Evolutionary conservation across 768 basidiomycete genomes (phyloP), one percentile per base, ranked within the genome.

Genomic region (Boletus edulis): DNA sequence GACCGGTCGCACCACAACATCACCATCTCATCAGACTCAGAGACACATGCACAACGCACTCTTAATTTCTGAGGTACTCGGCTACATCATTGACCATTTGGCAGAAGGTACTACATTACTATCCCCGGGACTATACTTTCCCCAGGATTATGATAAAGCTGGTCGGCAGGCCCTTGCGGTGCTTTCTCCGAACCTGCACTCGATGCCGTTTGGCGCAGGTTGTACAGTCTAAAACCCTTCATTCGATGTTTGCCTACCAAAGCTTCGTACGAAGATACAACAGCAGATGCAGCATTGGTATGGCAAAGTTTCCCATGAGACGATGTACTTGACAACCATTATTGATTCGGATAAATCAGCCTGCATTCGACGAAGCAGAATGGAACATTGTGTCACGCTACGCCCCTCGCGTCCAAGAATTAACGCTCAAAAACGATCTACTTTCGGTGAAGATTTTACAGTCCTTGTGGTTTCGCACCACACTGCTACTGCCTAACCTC

Each of bases 141-240:
- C 12, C 7, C 5, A 4, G 24, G 42, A 46, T n/a, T 8, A 10
- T 22, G 15, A 38, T 5, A 12, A 27, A 27, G 24, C 35, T 37
- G 35, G 37, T 38, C 42, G 39, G 11, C 34, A 18, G 18, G 45
- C 60, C 7, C 46, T 62, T 20, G 52, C 49, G 1, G 55, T 20
- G n/a, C 52, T 8, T 35, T 62, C 32, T 58, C 56, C 32, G 41
- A 62, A n/a, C 47, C 47, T 32, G 62, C 62, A 14, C 57, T 63
- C 17, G 47, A 60, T n/a, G 44, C 46, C n/a, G 31, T 63, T 31
- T 63, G 58, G 61, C 5, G 18, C 31, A 63, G 46, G 35, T 29
- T 63, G 7, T 2, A 59, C 44, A 46, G 45, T 18, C 46, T 62
- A 7, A 2, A n/a, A 11, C 60, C 61, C 0, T 51, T 62, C 31